Base-by-base conservation (phyloP, 768 basidiomycete species). In the Leccinum arenicola region DNA sequence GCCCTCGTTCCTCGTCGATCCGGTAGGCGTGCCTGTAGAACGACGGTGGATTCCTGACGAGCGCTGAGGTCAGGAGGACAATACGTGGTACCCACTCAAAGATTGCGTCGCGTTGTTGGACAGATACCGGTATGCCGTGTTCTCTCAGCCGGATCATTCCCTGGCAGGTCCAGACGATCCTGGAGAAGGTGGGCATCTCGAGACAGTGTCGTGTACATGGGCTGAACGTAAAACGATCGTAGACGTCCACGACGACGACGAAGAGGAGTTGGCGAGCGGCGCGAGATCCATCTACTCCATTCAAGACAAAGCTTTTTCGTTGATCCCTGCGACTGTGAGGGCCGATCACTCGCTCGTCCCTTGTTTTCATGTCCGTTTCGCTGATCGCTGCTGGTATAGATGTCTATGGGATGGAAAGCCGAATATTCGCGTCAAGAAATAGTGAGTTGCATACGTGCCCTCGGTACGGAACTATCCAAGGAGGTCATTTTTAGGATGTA, bases 1-100 rank as follows among this genome's bases (percentile, higher is more conserved):
- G 0, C 96, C 96, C 0, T 97, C 95, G 3, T 93, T 84, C 63
- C 80, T 98, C 19, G 82, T 84, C 12, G 95, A 98, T 73, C 94
- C 95, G 8, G 91, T 94, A 65, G 80, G 64, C 5, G 49, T 49
- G 6, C 5, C 10, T 54, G 29, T 33, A 58, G 29, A 48, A 50
- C 19, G 15, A 50, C 6, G 29, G 27, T 23, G 15, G 19, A 31
- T 59, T 19, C 55, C 58, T 64, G 35, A 65, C 49, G 23, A 52
- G 14, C 36, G 25, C 4, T 55, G 21, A 36, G 11, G 21, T 36
- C 65, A 95, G 91, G 92, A 89, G 71, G 86, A 85, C 2, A 88
- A 89, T 65, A 78, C 80, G 6, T 97, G 93, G 87, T 80, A 85
- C 68, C 86, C 88, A 15, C 71, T 96, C 4, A 74, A 83, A 43